phyloP scores from a whole-genome alignment of 192 early-diverging fungal genomes.

The Gryganskiella cystojenkinii region DNA sequence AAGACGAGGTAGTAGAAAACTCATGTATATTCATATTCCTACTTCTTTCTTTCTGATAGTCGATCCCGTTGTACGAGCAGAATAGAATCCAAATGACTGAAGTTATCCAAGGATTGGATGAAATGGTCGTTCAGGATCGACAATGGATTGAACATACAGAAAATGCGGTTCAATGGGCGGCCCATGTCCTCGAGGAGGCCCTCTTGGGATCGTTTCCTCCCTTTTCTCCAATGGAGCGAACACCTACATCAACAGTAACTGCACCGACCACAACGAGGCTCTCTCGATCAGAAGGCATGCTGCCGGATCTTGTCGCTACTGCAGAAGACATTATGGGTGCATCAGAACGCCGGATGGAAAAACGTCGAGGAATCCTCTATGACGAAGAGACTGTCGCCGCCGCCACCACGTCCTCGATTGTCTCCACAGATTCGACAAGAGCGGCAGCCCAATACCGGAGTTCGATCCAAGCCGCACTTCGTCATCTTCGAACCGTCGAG shows the following conservation, averaged over 20 bases:
- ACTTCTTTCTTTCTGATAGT: conserved; percentile 1
- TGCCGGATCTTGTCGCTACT: too few species aligned
- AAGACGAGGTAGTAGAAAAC: too few species aligned
- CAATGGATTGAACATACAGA: conserved; percentile 24
- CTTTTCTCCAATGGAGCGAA: background rate
- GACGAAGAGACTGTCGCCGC: too few species aligned
- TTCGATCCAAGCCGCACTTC: conserved; percentile 13
- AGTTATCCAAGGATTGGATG: conserved; percentile 26
- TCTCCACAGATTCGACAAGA: background rate
- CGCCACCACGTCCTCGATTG: background rate
- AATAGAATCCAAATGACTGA: conserved; percentile 21
- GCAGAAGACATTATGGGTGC: too few species aligned
- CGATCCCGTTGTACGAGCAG: conserved; percentile 34
- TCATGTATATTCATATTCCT: background rate
- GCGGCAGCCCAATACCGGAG: conserved; percentile 3
- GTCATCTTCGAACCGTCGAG: conserved; percentile 28
- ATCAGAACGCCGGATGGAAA: too few species aligned
- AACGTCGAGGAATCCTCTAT: too few species aligned
- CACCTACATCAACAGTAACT: background rate
- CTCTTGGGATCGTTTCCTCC: conserved; percentile 12
- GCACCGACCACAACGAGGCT: too few species aligned
- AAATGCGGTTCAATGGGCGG: conserved; percentile 8
- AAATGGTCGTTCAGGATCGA: conserved; percentile 13
- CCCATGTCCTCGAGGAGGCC: conserved; percentile 25
- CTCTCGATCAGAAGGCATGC: too few species aligned